Evolutionary conservation across 1,284 basidiomycete species (phyloP).

Genomic region (Neolentinus lepideus): DNA sequence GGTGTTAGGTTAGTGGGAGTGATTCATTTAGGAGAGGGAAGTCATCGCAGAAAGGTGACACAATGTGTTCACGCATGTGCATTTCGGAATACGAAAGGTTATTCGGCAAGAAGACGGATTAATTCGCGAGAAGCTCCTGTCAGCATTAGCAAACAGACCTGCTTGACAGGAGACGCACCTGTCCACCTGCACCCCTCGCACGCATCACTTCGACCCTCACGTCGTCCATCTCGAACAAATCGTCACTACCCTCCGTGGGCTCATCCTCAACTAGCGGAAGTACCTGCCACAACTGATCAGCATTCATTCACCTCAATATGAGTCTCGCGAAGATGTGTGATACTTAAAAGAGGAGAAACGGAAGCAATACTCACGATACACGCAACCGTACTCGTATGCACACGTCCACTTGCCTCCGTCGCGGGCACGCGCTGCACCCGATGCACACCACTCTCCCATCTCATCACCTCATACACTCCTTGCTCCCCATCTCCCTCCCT

Average conservation of each 20-base stretch:
- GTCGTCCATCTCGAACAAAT: constrained; percentile 77
- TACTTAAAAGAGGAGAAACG: too few species aligned
- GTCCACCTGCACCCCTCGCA: constrained; percentile 93
- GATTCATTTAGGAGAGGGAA: too few species aligned
- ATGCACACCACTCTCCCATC: constrained; percentile 95
- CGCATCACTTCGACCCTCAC: constrained; percentile 93
- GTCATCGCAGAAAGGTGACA: too few species aligned
- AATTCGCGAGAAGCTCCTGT: background rate
- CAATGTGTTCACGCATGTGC: too few species aligned
- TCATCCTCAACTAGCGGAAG: constrained; percentile 71
- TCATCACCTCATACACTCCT: constrained; percentile 70
- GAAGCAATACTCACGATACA: constrained; percentile 68
- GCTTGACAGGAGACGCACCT: constrained; percentile 30
- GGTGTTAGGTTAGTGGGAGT: too few species aligned
- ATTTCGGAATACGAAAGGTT: too few species aligned
- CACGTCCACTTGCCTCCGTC: constrained; percentile 81
- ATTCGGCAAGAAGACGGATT: too few species aligned
- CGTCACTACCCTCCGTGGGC: constrained; percentile 35
- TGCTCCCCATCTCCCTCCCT: constrained; percentile 26
- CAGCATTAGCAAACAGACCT: background rate
- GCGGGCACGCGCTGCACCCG: constrained; percentile 91
- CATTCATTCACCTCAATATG: too few species aligned
- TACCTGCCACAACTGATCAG: constrained; percentile 47
- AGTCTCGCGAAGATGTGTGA: background rate
- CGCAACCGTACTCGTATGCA: constrained; percentile 92